A percentile compares a stretch with the other conserved stretches of the same genome.
phyloP scores from a whole-genome alignment of 2,329 filamentous ascomycete genomes.

The Diaporthe sp. region DNA sequence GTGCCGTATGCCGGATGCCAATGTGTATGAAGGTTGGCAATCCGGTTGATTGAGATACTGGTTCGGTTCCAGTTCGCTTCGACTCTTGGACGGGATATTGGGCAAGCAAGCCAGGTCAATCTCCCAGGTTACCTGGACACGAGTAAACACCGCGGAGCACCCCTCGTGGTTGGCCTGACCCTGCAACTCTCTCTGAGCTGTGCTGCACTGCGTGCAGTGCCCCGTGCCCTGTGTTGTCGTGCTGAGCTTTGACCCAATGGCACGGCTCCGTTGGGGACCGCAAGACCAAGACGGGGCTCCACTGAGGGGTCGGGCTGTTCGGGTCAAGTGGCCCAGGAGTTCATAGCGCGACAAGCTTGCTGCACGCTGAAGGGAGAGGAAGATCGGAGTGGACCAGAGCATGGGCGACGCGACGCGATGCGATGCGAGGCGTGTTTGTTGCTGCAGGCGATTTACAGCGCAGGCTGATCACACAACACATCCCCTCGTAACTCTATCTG shows the following conservation, averaged over 20 bases:
- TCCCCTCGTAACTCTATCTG: slow-evolving; percentile 22
- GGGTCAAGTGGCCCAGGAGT: slow-evolving; percentile 31
- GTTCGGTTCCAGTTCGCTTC: slow-evolving; percentile 17
- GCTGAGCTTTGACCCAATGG: slow-evolving; percentile 31
- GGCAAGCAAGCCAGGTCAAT: not conserved
- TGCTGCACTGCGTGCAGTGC: slow-evolving; percentile 8
- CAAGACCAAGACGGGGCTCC: slow-evolving; percentile 12
- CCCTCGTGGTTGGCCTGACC: slow-evolving; percentile 14
- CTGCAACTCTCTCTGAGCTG: slow-evolving; percentile 4
- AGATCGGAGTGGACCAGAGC: not conserved
- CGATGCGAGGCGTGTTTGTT: slow-evolving; percentile 14
- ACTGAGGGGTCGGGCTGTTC: slow-evolving; percentile 31
- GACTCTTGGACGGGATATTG: slow-evolving; percentile 23
- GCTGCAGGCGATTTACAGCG: not conserved
- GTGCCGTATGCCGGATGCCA: slow-evolving; percentile 1
- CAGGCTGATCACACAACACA: slow-evolving; percentile 9
- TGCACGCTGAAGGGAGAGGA: slow-evolving; percentile 19
- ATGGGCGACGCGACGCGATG: slow-evolving; percentile 11
- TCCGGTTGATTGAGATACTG: not conserved
- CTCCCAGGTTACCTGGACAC: slow-evolving; percentile 26
- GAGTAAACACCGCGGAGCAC: slow-evolving; percentile 28
- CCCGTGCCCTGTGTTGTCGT: slow-evolving; percentile 25
- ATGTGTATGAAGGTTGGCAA: not conserved
- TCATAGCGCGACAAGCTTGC: slow-evolving; percentile 27
- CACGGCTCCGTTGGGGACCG: slow-evolving; percentile 9